phyloP scores from a whole-genome alignment of 768 basidiomycete genomes.

The Termitomyces sp. region DNA sequence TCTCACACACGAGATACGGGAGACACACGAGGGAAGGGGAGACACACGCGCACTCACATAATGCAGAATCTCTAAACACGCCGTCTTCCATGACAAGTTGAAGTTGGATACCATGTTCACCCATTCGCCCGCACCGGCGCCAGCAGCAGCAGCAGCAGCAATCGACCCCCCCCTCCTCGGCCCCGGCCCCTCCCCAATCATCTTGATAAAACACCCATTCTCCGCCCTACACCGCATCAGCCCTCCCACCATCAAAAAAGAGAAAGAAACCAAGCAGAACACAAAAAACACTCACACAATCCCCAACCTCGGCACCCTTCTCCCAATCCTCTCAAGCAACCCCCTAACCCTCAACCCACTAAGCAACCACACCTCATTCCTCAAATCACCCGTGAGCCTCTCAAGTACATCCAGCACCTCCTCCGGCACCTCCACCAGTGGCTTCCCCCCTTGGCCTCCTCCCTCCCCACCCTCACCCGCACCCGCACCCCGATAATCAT shows the following conservation, averaged over 20 bases:
- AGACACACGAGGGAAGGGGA: too few relatives aligned
- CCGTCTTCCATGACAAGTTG: slow-evolving; percentile 77
- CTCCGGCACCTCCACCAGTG: slow-evolving; percentile 22
- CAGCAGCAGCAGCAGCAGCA: too few relatives aligned
- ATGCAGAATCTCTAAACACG: slow-evolving; percentile 79
- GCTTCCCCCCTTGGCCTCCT: slow-evolving; percentile 4
- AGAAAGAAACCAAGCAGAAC: too few relatives aligned
- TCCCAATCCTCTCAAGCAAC: slow-evolving; percentile 60
- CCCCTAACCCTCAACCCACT: slow-evolving; percentile 69
- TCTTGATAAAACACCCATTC: slow-evolving; percentile 84
- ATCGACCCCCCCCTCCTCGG: not conserved
- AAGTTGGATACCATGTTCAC: slow-evolving; percentile 77
- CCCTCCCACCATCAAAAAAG: too few relatives aligned
- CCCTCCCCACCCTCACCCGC: not conserved
- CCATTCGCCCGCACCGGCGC: slow-evolving; percentile 42
- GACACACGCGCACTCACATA: slow-evolving; percentile 52
- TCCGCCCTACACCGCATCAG: slow-evolving; percentile 52
- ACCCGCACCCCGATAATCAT: slow-evolving; percentile 16
- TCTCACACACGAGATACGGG: too few relatives aligned
- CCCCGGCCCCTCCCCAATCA: slow-evolving; percentile 21
- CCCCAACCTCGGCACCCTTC: slow-evolving; percentile 63
- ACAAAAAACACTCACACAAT: slow-evolving; percentile 56
- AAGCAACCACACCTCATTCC: slow-evolving; percentile 80
- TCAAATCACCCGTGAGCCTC: slow-evolving; percentile 55
- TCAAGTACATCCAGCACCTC: slow-evolving; percentile 49